Evolutionary conservation across 768 basidiomycete genomes (phyloP), one percentile per base, ranked within the genome.

Genomic region (Tulasnella sp.): DNA sequence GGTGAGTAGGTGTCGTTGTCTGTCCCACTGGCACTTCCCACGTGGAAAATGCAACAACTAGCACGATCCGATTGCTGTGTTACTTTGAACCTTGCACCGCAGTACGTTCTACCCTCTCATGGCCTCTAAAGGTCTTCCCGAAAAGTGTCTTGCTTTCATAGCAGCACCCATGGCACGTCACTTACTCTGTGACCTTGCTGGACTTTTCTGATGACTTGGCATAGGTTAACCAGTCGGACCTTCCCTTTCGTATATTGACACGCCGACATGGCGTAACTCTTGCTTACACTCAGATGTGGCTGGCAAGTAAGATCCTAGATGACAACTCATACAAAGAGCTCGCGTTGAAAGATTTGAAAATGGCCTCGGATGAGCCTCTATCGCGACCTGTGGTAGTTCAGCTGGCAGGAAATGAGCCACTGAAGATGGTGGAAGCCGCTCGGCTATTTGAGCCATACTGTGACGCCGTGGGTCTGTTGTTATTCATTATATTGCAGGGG

Each of bases 221-320:
- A 42, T 61, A 81, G 81, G 81, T 94, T 78, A 90, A 92, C 78
- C 92, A 93, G 82, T 92, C 91, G 37, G 93, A 94, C 80, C 86
- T 91, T 0, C 91, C 93, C 0, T 94, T 93, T 81, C 87, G 93
- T 44, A 80, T 88, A 16, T 87, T 93, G 74, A 88, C 88, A 3
- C 86, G 88, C 76, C 85, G 85, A 79, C 87, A 93, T 83, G 90
- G 91, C 26, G 88, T 91, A 37, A 92, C 92, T 0, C 82, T 90
- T 80, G 85, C 89, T 20, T 93, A 92, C 83, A 92, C 93, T 3
- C 92, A 94, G 82, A 94, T 94, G 93, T 89, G 91, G 48, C 84
- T 87, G 70, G 87, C 93, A 13, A 86, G 90, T 48, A 87, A 84
- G 78, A 85, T 94, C 18, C 82, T 93, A 61, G 84, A 90, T 79